Evolutionary conservation across 176 grass and related monocot genomes (phyloP), one percentile per base, ranked within the genome.

Genomic region (Musa schizocarpa): DNA sequence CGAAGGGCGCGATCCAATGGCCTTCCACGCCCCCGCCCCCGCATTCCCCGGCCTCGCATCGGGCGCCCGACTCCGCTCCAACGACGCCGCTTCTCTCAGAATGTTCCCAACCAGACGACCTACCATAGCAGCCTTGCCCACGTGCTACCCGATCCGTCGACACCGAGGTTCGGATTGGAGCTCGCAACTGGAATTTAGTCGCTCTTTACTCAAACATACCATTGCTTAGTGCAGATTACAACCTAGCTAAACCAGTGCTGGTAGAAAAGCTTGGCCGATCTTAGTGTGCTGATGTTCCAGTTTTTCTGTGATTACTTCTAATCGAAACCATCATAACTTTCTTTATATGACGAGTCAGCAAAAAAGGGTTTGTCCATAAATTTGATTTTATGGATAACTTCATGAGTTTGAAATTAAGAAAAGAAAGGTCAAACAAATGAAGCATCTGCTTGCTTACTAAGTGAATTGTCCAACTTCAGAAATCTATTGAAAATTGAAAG

Each of bases 1-100:
- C 52, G 80, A 64, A 67, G 29, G 64, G 10, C 22, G 19, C 13
- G 25, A 20, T 80, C 50, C 29, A 26, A 86, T 86, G 84, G 79
- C 79, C 66, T 51, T 86, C 69, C 74, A 82, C 48, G 61, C 58
- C 2, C 16, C 53, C 67, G 13, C 74, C 70, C 69, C 54, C 59
- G 77, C 52, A 54, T 49, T 80, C 63, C 7, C 79, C 16, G 27
- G 24, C 49, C 56, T 82, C 74, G 71, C 75, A 11, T 62, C 68
- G 21, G 24, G 19, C 26, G 73, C 74, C 65, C 79, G 20, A 51
- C 71, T 78, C 20, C 79, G 50, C 3, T 56, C 74, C 9, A 52
- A 50, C 54, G 23, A 66, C 23, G 11, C 51, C 51, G 17, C 55
- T 57, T 76, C 51, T 52, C 83, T 52, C 21, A 24, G 34, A 48